Base-by-base conservation (phyloP, 164 flowering plant genomes). In the Berberis vulgaris region DNA sequence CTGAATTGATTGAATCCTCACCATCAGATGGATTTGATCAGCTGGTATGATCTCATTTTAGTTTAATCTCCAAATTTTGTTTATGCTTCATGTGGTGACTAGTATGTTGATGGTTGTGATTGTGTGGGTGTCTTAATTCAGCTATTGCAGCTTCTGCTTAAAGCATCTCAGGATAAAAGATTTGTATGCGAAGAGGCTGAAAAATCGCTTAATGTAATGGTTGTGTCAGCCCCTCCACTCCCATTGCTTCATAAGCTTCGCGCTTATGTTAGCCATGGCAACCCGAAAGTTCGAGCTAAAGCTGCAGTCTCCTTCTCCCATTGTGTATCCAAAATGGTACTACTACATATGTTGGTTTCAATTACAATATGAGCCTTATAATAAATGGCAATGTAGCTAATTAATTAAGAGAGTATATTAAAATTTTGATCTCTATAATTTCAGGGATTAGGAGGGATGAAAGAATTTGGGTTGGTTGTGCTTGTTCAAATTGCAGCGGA, bases 101-200 rank as follows among this genome's bases (percentile, higher is more conserved):
- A 11, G 5, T 46, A 46, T 46, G 49, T 46, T 46, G 55, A 53
- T 53, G 55, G 55, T 7, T 53, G 8, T n/a, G 26, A 53, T 53
- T 55, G 41, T 49, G 7, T 58, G 55, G 13, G 54, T 44, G 11
- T 49, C n/a, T 61, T 55, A 58, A 6, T 61, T 47, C 83, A 91
- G 98, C 71, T 93, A 54, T 65, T 90, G 73, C 97, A 88, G 74
- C 81, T 93, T 45, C 72, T 90, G 73, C 76, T 93, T 59, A 93
- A 90, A 76, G 88, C 97, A 47, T 88, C 89, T 43, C 98, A 93
- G 68, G 98, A 93, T 71, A 93, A 93, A 72, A 68, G 75, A 57
- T 93, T 93, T 76, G 97, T 93, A 56, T 88, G 97, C 56, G 98
- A 93, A 71, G 96, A 90, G 78, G 97, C 97, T 43, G 94, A 87